These are phyloP conservation scores for Aspergillus puulaauensis DNA, from an alignment of 2,329 filamentous ascomycete species.

Conservation along the genomic window DNA sequence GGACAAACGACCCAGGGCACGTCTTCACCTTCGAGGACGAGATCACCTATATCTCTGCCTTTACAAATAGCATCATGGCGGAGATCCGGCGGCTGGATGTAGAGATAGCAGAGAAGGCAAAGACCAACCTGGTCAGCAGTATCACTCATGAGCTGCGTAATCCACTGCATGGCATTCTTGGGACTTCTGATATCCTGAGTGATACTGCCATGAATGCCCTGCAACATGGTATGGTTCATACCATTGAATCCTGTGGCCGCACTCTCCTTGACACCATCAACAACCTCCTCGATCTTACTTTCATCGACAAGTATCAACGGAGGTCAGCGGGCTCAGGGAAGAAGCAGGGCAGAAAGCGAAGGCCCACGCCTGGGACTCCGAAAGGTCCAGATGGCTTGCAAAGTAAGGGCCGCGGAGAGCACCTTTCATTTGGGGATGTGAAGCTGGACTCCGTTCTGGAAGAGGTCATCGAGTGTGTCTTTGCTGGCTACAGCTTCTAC, in stretches of 20 bases:
- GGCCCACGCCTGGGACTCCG: no score
- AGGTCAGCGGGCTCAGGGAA: no score
- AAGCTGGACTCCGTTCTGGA: no score
- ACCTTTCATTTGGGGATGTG: no score
- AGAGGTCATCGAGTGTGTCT: no score
- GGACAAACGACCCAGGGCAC: conserved; percentile 23
- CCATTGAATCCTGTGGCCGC: conserved; percentile 50
- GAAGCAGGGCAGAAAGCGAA: no score
- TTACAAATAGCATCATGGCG: conserved; percentile 36
- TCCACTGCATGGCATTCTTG: conserved; percentile 46
- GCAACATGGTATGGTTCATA: conserved; percentile 43
- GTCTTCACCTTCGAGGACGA: conserved; percentile 20
- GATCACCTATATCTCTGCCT: conserved; percentile 34
- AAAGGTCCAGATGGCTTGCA: no score
- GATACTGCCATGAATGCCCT: conserved; percentile 41
- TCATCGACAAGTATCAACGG: no score
- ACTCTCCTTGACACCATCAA: conserved; percentile 50
- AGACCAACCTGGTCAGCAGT: conserved; percentile 52
- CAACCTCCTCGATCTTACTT: background rate
- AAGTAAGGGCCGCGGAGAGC: no score
- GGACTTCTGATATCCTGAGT: conserved; percentile 48
- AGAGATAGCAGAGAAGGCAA: conserved; percentile 42
- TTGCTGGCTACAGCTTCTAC: no score
- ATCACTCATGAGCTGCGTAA: conserved; percentile 53
- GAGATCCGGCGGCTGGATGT: conserved; percentile 38